These are phyloP conservation scores for Mediolabrus comicus DNA, from an alignment of 108 stramenopile genomes.

Conservation along the genomic window DNA sequence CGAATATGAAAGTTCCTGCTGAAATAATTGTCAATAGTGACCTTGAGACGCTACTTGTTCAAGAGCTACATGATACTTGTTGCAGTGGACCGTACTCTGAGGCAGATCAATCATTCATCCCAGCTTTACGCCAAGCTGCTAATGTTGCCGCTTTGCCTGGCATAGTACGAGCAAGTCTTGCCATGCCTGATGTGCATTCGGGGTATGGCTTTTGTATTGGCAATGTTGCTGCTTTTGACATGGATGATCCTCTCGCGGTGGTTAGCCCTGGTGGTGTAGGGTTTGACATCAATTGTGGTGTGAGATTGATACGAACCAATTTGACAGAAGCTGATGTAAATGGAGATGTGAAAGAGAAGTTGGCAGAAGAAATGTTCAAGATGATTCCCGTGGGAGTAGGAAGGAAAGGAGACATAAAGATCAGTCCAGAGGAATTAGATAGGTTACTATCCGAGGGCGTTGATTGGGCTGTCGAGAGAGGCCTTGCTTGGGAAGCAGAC, in stretches of 20 bases:
- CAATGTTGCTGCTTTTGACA: constrained; percentile 90
- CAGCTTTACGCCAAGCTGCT: constrained; percentile 74
- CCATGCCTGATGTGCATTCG: constrained; percentile 84
- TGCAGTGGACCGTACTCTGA: background rate
- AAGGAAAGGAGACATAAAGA: constrained; percentile 68
- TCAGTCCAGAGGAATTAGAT: constrained; percentile 58
- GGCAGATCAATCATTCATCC: constrained; percentile 68
- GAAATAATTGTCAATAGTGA: constrained; percentile 65
- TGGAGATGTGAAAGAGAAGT: constrained; percentile 41
- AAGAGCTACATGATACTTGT: constrained; percentile 65
- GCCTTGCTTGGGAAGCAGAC: constrained; percentile 87
- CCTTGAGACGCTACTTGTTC: constrained; percentile 57
- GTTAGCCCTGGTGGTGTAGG: constrained; percentile 84
- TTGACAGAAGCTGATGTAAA: constrained; percentile 65
- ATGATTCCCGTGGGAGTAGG: constrained; percentile 90
- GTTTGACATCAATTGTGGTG: constrained; percentile 86
- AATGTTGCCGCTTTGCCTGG: constrained; percentile 89
- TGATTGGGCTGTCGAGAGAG: constrained; percentile 77
- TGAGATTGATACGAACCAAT: constrained; percentile 82
- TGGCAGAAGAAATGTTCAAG: constrained; percentile 76
- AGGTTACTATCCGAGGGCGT: constrained; percentile 73
- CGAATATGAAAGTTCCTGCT: constrained; percentile 74
- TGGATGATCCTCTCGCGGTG: constrained; percentile 73
- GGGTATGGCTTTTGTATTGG: constrained; percentile 91
- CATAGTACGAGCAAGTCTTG: constrained; percentile 69